These are phyloP conservation scores for Saksenaea vasiformis DNA, from an alignment of 371 early-diverging fungal species.

Conservation along the genomic window DNA sequence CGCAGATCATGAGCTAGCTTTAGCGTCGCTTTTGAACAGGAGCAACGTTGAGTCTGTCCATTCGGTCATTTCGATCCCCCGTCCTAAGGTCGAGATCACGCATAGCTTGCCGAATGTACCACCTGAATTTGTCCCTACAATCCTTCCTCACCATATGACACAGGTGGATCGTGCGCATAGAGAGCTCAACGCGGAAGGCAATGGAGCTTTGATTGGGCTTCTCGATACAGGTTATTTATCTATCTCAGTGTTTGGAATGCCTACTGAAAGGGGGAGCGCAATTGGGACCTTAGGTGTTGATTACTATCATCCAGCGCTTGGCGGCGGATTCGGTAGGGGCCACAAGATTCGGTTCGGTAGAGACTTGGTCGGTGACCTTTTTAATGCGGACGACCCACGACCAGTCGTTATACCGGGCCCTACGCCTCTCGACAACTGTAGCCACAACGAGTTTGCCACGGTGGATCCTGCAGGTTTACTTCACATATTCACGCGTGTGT, in stretches of 20 bases:
- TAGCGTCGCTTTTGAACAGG: constrained; percentile 3
- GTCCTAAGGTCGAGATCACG: constrained; percentile 8
- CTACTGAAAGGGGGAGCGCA: constrained; percentile 15
- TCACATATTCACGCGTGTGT: neutral
- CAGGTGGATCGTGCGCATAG: constrained; percentile 31
- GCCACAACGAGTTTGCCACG: constrained; percentile 19
- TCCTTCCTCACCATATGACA: constrained; percentile 29
- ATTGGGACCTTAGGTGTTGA: constrained; percentile 44
- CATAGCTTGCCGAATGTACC: no score
- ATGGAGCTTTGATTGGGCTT: constrained; percentile 66
- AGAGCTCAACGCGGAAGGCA: constrained; percentile 49
- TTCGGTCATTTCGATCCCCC: neutral
- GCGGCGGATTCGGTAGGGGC: constrained; percentile 60
- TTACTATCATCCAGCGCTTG: constrained; percentile 68
- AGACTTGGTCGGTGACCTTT: constrained; percentile 59
- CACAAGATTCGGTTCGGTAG: constrained; percentile 57
- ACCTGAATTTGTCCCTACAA: neutral
- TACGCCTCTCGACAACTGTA: constrained; percentile 37
- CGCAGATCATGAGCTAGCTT: neutral
- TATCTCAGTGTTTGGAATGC: neutral
- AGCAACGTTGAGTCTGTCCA: constrained; percentile 10
- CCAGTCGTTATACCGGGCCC: constrained; percentile 28
- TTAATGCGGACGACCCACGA: constrained; percentile 30
- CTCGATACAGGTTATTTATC: constrained; percentile 65
- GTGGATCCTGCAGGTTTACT: constrained; percentile 39